These are phyloP conservation scores for Candida easanensis DNA, from an alignment of 805 yeast species.

Conservation along the genomic window DNA sequence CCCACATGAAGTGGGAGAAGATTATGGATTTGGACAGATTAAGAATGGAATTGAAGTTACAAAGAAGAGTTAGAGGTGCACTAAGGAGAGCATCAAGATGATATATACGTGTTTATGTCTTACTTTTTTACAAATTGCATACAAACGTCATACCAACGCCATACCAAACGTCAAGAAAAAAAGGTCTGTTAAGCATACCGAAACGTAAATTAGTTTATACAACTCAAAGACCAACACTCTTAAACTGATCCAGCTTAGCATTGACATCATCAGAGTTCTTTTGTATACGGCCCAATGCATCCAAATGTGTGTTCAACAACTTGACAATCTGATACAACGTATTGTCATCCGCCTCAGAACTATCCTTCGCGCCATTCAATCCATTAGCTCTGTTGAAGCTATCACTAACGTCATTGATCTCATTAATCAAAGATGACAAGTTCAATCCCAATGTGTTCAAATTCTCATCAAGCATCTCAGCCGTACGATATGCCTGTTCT, in stretches of 20 bases:
- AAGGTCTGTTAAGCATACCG: too few species aligned
- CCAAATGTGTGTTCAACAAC: conserved; percentile 83
- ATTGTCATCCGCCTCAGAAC: conserved; percentile 38
- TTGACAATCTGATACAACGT: conserved; percentile 70
- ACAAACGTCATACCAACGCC: too few species aligned
- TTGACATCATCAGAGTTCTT: conserved; percentile 65
- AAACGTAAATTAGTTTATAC: too few species aligned
- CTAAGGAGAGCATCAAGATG: conserved; percentile 9
- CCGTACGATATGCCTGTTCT: conserved; percentile 83
- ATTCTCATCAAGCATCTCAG: conserved; percentile 80
- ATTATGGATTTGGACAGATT: conserved; percentile 42
- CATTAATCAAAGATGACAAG: conserved; percentile 70
- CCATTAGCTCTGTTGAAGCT: conserved; percentile 66
- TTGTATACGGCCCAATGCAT: conserved; percentile 86
- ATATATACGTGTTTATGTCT: too few species aligned
- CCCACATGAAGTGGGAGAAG: conserved; percentile 37
- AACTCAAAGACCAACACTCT: conserved; percentile 19
- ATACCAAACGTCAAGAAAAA: background rate
- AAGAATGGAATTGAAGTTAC: conserved; percentile 44
- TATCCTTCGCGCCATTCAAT: conserved; percentile 32
- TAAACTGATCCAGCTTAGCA: conserved; percentile 50
- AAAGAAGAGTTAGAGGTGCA: conserved; percentile 36
- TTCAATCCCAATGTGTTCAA: conserved; percentile 75
- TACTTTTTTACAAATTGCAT: too few species aligned
- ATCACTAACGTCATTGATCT: conserved; percentile 80